Conservation (phyloP, 164 flowering plant species). For the Litsea cubeba region DNA sequence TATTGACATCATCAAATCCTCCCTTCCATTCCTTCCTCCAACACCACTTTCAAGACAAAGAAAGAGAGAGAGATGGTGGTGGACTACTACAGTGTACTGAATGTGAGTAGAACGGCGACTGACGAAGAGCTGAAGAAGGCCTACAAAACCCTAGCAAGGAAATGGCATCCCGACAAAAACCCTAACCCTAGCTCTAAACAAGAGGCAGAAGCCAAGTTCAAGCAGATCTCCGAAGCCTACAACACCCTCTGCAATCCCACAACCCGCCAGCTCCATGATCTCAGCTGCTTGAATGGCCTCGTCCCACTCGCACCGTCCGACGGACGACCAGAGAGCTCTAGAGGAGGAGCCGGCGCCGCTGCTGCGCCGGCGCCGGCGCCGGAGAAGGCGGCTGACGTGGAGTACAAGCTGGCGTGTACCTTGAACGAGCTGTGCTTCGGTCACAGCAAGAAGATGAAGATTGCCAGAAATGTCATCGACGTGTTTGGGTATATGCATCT, state of each 20-base stretch:
- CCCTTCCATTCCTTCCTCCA: too few species aligned
- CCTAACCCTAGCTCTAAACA: slow-evolving; percentile 21
- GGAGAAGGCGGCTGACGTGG: slow-evolving; percentile 41
- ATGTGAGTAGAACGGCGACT: slow-evolving; percentile 24
- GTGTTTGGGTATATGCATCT: slow-evolving; percentile 18
- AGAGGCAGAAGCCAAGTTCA: slow-evolving; percentile 39
- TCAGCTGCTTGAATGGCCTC: slow-evolving; percentile 52
- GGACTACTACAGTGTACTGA: slow-evolving; percentile 32
- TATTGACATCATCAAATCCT: too few species aligned
- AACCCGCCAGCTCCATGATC: slow-evolving; percentile 52
- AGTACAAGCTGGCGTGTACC: slow-evolving; percentile 45
- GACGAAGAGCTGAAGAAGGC: slow-evolving; percentile 36
- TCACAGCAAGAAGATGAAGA: slow-evolving; percentile 56
- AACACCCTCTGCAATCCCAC: slow-evolving; percentile 51
- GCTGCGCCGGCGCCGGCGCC: slow-evolving; percentile 10
- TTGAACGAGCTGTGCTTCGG: slow-evolving; percentile 56
- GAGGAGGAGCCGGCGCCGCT: slow-evolving; percentile 22
- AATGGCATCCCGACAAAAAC: slow-evolving; percentile 37
- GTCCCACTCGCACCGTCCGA: slow-evolving; percentile 26
- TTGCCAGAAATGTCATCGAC: slow-evolving; percentile 36
- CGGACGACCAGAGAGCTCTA: neutral
- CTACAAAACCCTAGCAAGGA: slow-evolving; percentile 32
- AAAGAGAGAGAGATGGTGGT: slow-evolving; percentile 20
- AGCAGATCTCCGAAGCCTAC: slow-evolving; percentile 37
- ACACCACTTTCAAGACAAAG: neutral